Conservation (phyloP, 768 basidiomycete genomes). For the Lactifluus echinatus region DNA sequence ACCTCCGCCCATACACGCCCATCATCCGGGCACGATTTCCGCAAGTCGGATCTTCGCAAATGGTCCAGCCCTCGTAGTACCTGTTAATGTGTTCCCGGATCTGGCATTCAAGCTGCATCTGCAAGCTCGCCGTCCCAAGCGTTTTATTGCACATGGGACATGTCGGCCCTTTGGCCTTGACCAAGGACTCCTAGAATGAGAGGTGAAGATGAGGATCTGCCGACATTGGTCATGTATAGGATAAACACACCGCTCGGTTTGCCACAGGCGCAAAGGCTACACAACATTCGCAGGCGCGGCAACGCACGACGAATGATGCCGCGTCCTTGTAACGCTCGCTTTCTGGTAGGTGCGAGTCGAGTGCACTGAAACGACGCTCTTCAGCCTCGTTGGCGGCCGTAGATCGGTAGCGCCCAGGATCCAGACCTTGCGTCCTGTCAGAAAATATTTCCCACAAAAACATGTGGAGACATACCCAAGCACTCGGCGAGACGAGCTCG, state of each 20-base stretch:
- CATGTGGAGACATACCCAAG: slow-evolving; percentile 49
- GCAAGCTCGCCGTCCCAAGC: slow-evolving; percentile 53
- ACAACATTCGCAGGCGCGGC: slow-evolving; percentile 60
- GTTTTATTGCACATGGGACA: slow-evolving; percentile 60
- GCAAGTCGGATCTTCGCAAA: slow-evolving; percentile 84
- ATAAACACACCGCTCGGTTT: slow-evolving; percentile 44
- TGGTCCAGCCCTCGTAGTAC: slow-evolving; percentile 86
- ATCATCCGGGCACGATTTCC: slow-evolving; percentile 83
- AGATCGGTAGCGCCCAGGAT: slow-evolving; percentile 47
- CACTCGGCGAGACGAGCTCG: slow-evolving; percentile 88
- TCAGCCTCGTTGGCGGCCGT: slow-evolving; percentile 34
- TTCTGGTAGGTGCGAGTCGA: slow-evolving; percentile 88
- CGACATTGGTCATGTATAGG: background rate
- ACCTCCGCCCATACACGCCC: slow-evolving; percentile 83
- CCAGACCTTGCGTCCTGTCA: slow-evolving; percentile 37
- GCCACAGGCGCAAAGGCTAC: slow-evolving; percentile 50
- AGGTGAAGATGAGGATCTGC: slow-evolving; percentile 1
- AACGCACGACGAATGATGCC: slow-evolving; percentile 63
- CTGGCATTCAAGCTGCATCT: slow-evolving; percentile 79
- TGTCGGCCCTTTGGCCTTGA: slow-evolving; percentile 53
- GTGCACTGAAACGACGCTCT: slow-evolving; percentile 62
- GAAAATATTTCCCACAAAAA: background rate
- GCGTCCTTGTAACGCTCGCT: slow-evolving; percentile 77
- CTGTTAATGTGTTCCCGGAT: slow-evolving; percentile 65
- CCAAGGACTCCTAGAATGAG: slow-evolving; percentile 48